phyloP scores from a whole-genome alignment of 331 rosid species.

The Acacia pycnantha region DNA sequence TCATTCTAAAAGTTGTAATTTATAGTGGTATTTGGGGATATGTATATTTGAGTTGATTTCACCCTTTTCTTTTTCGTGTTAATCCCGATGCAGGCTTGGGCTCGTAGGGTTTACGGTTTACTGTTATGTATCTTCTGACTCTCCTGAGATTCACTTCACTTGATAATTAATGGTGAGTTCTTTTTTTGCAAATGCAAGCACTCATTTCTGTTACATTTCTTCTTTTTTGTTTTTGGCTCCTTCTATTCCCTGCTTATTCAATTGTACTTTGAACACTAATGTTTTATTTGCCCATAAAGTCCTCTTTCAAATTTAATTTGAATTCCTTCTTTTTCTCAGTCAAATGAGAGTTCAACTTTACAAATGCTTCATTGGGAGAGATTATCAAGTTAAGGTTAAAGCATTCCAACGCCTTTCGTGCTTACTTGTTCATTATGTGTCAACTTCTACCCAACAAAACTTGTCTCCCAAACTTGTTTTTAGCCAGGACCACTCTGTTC shows the following conservation, averaged over 20 bases:
- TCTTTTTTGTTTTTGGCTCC: background rate
- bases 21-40: too few species aligned
- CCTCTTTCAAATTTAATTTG: background rate
- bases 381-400: background rate
- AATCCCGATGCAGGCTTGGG: too few species aligned
- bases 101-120: too few species aligned
- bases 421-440: background rate
- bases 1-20: too few species aligned
- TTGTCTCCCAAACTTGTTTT: background rate
- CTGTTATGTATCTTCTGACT: background rate
- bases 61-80: too few species aligned
- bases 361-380: background rate
- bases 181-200: background rate
- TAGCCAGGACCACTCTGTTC: background rate
- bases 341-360: background rate
- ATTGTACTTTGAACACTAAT: background rate
- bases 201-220: background rate
- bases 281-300: background rate
- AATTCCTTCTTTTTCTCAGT: background rate
- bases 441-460: background rate
- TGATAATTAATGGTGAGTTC: background rate
- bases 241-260: background rate
- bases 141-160: background rate
- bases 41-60: too few species aligned
- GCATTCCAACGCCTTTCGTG: background rate